A percentile compares a stretch with the other conserved stretches of the same genome.
Conservation (phyloP, 1,284 basidiomycete genomes). For the Gymnopus androsaceus region DNA sequence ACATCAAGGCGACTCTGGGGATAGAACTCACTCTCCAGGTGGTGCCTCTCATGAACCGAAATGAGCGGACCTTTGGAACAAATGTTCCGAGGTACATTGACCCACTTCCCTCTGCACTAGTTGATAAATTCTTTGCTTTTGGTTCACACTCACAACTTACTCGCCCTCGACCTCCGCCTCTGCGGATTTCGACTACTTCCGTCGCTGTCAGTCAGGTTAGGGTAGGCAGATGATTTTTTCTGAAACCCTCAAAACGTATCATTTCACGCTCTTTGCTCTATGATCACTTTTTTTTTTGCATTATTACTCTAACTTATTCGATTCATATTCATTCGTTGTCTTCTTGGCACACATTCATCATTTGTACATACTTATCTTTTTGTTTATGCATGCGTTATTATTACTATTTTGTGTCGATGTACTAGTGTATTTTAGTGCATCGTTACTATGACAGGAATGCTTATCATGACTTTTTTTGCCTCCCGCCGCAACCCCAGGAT, state of each 20-base stretch:
- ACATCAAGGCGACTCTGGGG: not conserved
- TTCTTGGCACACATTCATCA: not conserved
- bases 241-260: not conserved
- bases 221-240: conserved; percentile 1
- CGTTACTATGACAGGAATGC: too few species aligned
- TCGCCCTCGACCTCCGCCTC: not conserved
- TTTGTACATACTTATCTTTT: not conserved
- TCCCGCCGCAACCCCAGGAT: too few species aligned
- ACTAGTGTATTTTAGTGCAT: too few species aligned
- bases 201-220: not conserved
- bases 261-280: not conserved
- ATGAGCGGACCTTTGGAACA: not conserved
- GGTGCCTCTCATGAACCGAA: not conserved
- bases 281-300: not conserved
- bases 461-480: too few species aligned
- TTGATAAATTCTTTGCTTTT: conserved; percentile 1
- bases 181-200: not conserved
- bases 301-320: conserved; percentile 11
- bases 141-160: not conserved
- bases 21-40: not conserved
- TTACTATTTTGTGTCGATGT: too few species aligned
- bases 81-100: conserved; percentile 5
- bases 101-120: conserved; percentile 7
- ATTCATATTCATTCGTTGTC: not conserved
- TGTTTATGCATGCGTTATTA: not conserved